Conservation (phyloP, 805 yeast species). For the Saturnispora hagleri region DNA sequence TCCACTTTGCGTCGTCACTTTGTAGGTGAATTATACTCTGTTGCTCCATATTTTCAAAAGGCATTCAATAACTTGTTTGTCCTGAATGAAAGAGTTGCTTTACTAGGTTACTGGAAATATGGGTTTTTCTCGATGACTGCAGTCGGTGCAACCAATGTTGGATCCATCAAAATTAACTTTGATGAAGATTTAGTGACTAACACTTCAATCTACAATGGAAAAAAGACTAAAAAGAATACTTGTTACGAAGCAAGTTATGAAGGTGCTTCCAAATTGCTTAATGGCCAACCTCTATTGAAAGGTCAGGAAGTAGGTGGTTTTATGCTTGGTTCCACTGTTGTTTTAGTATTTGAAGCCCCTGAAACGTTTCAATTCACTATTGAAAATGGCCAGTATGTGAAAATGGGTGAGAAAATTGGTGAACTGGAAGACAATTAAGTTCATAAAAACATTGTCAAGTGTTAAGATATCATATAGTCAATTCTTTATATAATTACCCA, state of each 20-base stretch:
- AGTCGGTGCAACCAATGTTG: slow-evolving; percentile 98
- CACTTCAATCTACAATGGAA: slow-evolving; percentile 47
- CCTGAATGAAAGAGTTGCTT: slow-evolving; percentile 88
- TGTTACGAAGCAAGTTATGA: slow-evolving; percentile 92
- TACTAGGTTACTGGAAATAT: slow-evolving; percentile 91
- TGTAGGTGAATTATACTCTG: slow-evolving; percentile 90
- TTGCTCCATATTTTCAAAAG: slow-evolving; percentile 91
- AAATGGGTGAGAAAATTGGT: slow-evolving; percentile 80
- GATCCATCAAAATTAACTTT: slow-evolving; percentile 84
- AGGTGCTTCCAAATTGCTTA: slow-evolving; percentile 62
- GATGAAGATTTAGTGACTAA: slow-evolving; percentile 88
- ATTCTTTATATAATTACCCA: background rate
- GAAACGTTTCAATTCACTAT: slow-evolving; percentile 61
- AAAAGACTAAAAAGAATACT: slow-evolving; percentile 56
- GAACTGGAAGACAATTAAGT: slow-evolving; percentile 7
- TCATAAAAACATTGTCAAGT: no score
- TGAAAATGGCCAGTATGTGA: slow-evolving; percentile 64
- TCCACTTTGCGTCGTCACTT: slow-evolving; percentile 88
- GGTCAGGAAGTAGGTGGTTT: slow-evolving; percentile 98
- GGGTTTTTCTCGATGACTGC: slow-evolving; percentile 99
- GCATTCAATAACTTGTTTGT: slow-evolving; percentile 81
- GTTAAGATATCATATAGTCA: background rate
- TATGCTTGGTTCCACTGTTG: slow-evolving; percentile 94
- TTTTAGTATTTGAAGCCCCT: slow-evolving; percentile 94
- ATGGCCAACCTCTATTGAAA: slow-evolving; percentile 81